These are phyloP conservation scores for Celoporthe dispersa DNA, from an alignment of 2,329 filamentous ascomycete species.

Conservation along the genomic window DNA sequence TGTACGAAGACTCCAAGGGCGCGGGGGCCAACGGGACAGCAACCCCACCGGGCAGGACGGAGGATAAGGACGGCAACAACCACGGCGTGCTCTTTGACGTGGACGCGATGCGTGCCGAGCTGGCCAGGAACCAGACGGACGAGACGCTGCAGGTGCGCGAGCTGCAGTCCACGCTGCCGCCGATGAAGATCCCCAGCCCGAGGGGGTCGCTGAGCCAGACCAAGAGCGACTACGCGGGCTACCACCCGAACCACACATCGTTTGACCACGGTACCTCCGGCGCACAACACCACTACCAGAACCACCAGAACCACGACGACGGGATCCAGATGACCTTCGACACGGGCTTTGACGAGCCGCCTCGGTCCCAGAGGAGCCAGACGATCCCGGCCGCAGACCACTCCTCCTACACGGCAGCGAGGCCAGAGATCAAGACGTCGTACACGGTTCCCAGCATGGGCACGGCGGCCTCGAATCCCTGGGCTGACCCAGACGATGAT, in stretches of 20 bases:
- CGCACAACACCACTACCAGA: neutral
- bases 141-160: conserved; percentile 69
- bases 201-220: conserved; percentile 48
- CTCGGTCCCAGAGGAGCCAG: conserved; percentile 28
- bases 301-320: conserved; percentile 42
- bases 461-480: conserved; percentile 60
- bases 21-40: conserved; percentile 33
- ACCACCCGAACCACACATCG: conserved; percentile 13
- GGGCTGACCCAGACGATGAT: conserved; percentile 71
- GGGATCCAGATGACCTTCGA: conserved; percentile 75
- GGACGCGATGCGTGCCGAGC: conserved; percentile 86
- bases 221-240: conserved; percentile 49
- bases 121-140: conserved; percentile 69
- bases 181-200: conserved; percentile 73
- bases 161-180: conserved; percentile 84
- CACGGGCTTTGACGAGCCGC: conserved; percentile 53
- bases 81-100: conserved; percentile 86
- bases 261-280: conserved; percentile 20
- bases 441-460: conserved; percentile 56
- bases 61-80: conserved; percentile 57
- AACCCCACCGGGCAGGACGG: conserved; percentile 42
- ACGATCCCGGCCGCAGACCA: conserved; percentile 25
- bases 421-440: conserved; percentile 49
- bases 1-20: conserved; percentile 27
- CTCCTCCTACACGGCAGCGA: conserved; percentile 34